Evolutionary conservation across 2,329 filamentous ascomycete species (phyloP), one percentile per base, ranked within the genome.

Genomic region (Dothistroma septosporum): DNA sequence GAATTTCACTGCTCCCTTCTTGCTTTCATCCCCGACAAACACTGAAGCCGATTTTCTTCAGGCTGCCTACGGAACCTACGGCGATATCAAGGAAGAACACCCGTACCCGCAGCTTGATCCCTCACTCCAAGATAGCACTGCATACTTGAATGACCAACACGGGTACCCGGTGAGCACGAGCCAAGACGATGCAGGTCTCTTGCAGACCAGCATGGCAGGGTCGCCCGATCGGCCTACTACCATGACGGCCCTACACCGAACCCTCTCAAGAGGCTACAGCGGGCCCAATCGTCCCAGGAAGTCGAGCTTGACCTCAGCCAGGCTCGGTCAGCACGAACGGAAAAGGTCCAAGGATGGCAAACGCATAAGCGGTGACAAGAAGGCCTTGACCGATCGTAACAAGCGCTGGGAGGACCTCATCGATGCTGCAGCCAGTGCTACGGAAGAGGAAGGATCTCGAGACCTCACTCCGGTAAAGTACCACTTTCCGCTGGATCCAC

Each of bases 381-480:
- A 96, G 77, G 90, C 91, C 59, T 84, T 90, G 67, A 96, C 91
- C 16, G 90, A 90, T 53, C 86, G 90, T 76, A 92, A 91, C 66
- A 96, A 94, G 78, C 84, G 93, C 70, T 97, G 93, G 94, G 91
- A 96, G 76, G 93, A 97, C 75, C 82, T 97, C 62, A 95, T 97
- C 66, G 92, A 97, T 76, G 93, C 93, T 56, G 93, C 90, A 58
- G 92, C 93, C 33, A 96, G 91, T 63, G 92, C 92, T 31, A 95
- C 91, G 2, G 92, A 96, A 77, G 93, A 94, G 72, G 91, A 96
- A 74, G 71, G 68, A n/a, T 92, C 92, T 66, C 79, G 84, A 72
- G 92, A 96, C 76, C 85, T 93, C 73, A 95, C 91, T 74, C 90
- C 90, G 72, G 90, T 95, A 84, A 82, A 87, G 16, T 24, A 82